Evolutionary conservation across 1,284 basidiomycete species (phyloP).

Genomic region (Trichosporon coremiiforme): DNA sequence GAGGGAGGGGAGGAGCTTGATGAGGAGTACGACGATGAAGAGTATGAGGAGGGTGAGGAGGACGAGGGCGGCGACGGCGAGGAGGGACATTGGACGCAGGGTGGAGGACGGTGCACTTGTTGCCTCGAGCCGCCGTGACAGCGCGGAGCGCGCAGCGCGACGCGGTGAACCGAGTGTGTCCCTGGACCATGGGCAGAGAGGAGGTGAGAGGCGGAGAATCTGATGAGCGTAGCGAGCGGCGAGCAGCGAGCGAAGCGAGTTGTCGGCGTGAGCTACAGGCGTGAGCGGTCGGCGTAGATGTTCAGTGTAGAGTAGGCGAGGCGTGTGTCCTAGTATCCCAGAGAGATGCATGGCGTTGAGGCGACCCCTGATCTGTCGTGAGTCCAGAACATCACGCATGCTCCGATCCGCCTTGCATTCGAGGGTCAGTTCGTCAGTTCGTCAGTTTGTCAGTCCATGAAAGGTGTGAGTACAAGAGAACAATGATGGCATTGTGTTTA

Average conservation of each 20-base stretch:
- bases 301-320: no score
- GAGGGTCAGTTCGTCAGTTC: no score
- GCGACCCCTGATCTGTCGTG: background rate
- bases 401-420: no score
- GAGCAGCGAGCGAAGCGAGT: no score
- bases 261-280: no score
- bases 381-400: no score
- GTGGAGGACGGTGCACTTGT: background rate
- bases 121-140: background rate
- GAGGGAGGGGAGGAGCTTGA: constrained; percentile 20
- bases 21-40: constrained; percentile 20
- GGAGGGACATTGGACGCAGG: constrained; percentile 9
- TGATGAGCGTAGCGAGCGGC: no score
- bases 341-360: background rate
- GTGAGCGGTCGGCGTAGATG: no score
- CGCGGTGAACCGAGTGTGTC: no score
- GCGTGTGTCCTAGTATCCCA: background rate
- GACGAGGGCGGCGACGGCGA: constrained; percentile 24
- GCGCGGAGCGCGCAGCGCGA: background rate
- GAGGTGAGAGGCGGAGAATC: no score
- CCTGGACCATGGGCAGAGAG: no score
- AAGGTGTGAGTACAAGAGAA: background rate
- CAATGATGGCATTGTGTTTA: constrained; percentile 42
- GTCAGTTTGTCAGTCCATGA: no score
- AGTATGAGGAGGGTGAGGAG: constrained; percentile 28